Base-by-base conservation (phyloP, 352 stramenopile species). In the Aphanomyces invadans region DNA sequence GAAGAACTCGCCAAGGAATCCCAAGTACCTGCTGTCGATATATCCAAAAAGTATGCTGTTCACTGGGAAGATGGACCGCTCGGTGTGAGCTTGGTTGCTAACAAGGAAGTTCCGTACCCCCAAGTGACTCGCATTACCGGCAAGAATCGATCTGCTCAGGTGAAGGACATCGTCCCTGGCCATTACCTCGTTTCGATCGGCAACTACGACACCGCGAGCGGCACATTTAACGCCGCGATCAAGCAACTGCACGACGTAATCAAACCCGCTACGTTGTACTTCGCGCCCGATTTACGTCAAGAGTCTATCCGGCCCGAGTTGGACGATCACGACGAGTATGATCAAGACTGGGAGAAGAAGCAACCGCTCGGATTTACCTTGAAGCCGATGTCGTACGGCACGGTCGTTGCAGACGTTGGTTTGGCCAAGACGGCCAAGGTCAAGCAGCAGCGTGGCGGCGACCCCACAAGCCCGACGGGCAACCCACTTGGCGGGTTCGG, bases 291-390 rank as follows among this genome's bases (percentile, higher is more conserved):
- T 52, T 88, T 87, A 68, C 90, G 92, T 62, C 89, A 90, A 65
- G 55, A 80, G 26, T 92, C 83, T 19, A 73, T 76, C 21, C 86
- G 83, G 2, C 86, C 86, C 4, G 83, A 95, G 0, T 59, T 81
- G 0, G 67, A 72, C 0, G 49, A 57, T 15, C 73, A 73, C 3
- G 83, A 95, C 56, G 86, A 95, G 51, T 95, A 91, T 55, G 86
- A 95, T 28, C 86, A 95, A 52, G 73, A 89, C 15, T 95, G 86
- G 86, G 86, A 95, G 62, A 95, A 95, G 78, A 95, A 95, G 67
- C 86, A 95, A 39, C 76, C 86, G 17, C 72, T 95, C 49, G 81
- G 72, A 19, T 95, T 95, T 42, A 95, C 86, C 0, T 81, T 95
- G 36, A 83, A 83, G 39, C 79, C 83, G 3, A 82, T 83, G 46